Base-by-base conservation (phyloP, 2,329 filamentous ascomycete species). In the Colletotrichum musicola region DNA sequence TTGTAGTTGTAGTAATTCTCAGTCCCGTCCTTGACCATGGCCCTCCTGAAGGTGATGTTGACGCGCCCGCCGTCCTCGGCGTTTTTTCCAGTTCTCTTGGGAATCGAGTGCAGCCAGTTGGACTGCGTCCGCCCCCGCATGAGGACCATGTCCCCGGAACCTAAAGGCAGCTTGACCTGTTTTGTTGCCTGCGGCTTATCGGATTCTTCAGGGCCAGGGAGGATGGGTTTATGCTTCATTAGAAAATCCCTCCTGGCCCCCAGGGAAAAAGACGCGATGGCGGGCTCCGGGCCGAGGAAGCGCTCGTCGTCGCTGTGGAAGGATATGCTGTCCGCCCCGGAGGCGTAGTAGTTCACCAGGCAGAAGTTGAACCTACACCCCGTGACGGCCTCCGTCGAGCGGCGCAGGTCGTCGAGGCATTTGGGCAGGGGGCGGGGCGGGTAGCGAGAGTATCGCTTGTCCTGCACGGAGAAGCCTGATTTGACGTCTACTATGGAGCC, bases 1-100 rank as follows among this genome's bases (percentile, higher is more conserved):
- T 95, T 95, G 79, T 95, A 95, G 75, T 89, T 88, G 78, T 95
- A 94, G 77, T 95, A 95, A 78, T 95, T 95, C 74, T 93, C 90
- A 30, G 92, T 95, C 1, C 92, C 92, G 4, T 83, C 91, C 72
- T 86, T 91, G 22, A 92, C 84, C 83, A 93, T 85, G 22, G 91
- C 93, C 72, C 85, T 86, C 30, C 93, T 83, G 75, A 95, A 93
- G 0, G 93, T 95, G 71, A 95, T 94, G 75, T 95, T 95, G 73
- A 92, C 90, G 55, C 89, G 82, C 3, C 89, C 89, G 25, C 89
- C 87, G 35, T 91, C 90, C 58, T 85, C 85, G 35, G 85, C 86
- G 51, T 87, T 88, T 76, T 85, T 88, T 3, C 90, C 90, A 46
- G 87, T 90, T 20, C 92, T 81, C 78, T 95, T 95, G 0, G 93